Percentiles rank a stretch among this genome's conserved stretches.
These are phyloP conservation scores for Heterobasidion occidentale DNA, from an alignment of 1,284 basidiomycete genomes.

Conservation along the genomic window DNA sequence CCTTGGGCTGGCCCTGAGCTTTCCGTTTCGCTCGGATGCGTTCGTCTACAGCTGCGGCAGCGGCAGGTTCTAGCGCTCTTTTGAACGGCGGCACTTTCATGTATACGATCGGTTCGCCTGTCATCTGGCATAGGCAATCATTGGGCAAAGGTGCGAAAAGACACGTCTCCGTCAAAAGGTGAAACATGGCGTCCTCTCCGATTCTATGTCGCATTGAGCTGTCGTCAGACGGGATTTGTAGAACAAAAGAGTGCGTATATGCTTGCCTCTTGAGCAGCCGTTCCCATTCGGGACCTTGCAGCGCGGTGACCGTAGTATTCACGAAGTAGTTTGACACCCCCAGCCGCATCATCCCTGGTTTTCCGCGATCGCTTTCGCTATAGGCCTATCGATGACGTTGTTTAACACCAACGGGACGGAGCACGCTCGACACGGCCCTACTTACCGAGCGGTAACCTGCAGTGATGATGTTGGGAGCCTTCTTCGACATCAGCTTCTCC, in stretches of 20 bases:
- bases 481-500: conserved; percentile 36
- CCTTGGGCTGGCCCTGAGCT: conserved; percentile 5
- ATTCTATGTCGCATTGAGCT: conserved; percentile 34
- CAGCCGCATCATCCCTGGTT: conserved; percentile 19
- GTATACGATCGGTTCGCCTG: conserved; percentile 59
- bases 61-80: neutral
- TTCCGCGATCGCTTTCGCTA: conserved; percentile 17
- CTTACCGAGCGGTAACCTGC: conserved; percentile 56
- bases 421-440: neutral
- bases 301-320: conserved; percentile 67
- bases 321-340: conserved; percentile 54
- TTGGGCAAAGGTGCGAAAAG: conserved; percentile 71
- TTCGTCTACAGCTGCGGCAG: neutral
- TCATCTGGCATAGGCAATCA: conserved; percentile 75
- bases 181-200: conserved; percentile 64
- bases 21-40: conserved; percentile 8
- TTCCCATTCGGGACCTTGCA: conserved; percentile 65
- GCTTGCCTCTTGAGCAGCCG: conserved; percentile 50
- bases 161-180: conserved; percentile 66
- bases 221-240: neutral
- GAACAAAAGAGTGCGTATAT: neutral
- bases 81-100: conserved; percentile 22
- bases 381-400: conserved; percentile 14
- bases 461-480: conserved; percentile 51
- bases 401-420: neutral